Base-by-base conservation (phyloP, 768 basidiomycete genomes). In the Rhodocollybia butyracea region DNA sequence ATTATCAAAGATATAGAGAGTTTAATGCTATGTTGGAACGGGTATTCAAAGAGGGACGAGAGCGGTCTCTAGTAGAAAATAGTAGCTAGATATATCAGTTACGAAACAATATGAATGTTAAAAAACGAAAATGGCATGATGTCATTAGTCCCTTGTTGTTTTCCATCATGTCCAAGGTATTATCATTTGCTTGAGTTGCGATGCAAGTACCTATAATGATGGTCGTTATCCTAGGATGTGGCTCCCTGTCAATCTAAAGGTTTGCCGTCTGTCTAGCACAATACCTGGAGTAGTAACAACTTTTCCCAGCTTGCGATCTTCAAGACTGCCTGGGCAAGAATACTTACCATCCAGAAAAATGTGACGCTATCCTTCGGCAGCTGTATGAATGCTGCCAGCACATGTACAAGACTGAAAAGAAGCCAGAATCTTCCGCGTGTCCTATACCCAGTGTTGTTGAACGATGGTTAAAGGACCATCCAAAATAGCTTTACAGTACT, bases 321-420 rank as follows among this genome's bases (percentile, higher is more conserved):
- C 88, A 89, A 41, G 54, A 70, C 1, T 90, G 88, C 63, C 72
- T 89, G 29, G 76, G 75, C 51, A 82, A 77, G 57, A 78, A 89
- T 65, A 86, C 83, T 0, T 89, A 87, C 62, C 61, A 59, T 2
- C 87, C 84, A 0, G 85, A 87, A 19, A 82, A 77, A 58, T 90
- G 88, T 62, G 72, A 83, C 40, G 62, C 68, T 8, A 64, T 76
- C 11, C 62, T 89, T 21, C 70, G 77, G 48, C 72, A 68, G 22
- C 73, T 90, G 17, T 89, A 89, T 63, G 55, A 63, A 55, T 89
- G 88, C 59, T 90, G 88, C 62, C 71, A 77, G 41, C 54, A 63
- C 26, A 79, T 89, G 75, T 84, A 89, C 66, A 70, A 76, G 21
- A 72, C 71, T 3, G 68, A 69, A 1, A 70, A 59, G 10, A 65